These are phyloP conservation scores for Beauveria brongniartii DNA, from an alignment of 2,329 filamentous ascomycete species.

Conservation along the genomic window DNA sequence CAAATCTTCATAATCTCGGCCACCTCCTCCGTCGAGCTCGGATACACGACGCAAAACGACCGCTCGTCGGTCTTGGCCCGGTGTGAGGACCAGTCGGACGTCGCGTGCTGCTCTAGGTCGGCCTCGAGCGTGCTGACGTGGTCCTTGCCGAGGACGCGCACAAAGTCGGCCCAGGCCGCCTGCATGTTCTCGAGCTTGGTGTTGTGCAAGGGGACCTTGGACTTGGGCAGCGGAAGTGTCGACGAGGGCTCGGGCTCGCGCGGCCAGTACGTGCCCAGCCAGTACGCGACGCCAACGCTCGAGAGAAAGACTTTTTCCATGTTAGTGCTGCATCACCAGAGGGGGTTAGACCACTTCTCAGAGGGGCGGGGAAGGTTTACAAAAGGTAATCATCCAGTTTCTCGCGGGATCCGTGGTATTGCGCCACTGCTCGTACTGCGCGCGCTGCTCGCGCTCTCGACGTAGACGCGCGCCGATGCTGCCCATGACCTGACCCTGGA, in stretches of 20 bases:
- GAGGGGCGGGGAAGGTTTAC: constrained; percentile 25
- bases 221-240: constrained; percentile 49
- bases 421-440: constrained; percentile 38
- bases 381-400: constrained; percentile 46
- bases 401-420: constrained; percentile 32
- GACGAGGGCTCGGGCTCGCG: constrained; percentile 44
- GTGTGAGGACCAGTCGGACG: constrained; percentile 57
- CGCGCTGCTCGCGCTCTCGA: constrained; percentile 46
- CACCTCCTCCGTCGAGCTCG: constrained; percentile 71
- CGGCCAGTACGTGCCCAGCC: constrained; percentile 48
- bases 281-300: constrained; percentile 46
- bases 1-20: constrained; percentile 85
- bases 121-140: constrained; percentile 53
- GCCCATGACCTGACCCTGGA: constrained; percentile 53
- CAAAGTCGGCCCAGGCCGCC: constrained; percentile 63
- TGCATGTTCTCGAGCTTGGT: constrained; percentile 55
- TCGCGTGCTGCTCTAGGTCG: constrained; percentile 49
- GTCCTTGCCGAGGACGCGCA: constrained; percentile 53
- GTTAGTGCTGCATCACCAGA: background rate
- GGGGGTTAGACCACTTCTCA: background rate
- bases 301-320: constrained; percentile 39
- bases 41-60: constrained; percentile 68
- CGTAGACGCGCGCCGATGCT: constrained; percentile 47
- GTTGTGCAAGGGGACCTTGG: constrained; percentile 46
- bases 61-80: constrained; percentile 37